phyloP scores from a whole-genome alignment of 495 filamentous ascomycete species.

The Penicillium arizonense region DNA sequence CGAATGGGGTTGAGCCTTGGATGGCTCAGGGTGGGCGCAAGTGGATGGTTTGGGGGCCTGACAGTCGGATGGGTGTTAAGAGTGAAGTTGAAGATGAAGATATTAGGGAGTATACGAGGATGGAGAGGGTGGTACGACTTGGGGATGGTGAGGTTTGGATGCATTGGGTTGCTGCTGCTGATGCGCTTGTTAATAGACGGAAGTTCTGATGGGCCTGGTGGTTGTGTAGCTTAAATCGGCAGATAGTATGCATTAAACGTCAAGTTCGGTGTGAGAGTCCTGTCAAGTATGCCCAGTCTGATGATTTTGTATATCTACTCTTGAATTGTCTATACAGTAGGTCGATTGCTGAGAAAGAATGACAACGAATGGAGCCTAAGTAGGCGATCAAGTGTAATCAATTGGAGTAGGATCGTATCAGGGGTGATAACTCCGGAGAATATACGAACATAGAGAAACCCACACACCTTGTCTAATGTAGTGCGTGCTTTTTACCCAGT shows the following conservation, averaged over 20 bases:
- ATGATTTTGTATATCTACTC: no score
- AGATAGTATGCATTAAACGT: no score
- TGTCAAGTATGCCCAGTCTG: no score
- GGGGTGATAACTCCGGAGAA: no score
- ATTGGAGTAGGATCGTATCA: no score
- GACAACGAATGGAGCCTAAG: no score
- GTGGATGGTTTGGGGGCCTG: constrained; percentile 31
- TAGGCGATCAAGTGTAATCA: no score
- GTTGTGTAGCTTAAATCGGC: no score
- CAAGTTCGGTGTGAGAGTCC: no score
- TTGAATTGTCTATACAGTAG: no score
- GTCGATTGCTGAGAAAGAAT: no score
- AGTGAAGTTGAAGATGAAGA: constrained; percentile 25
- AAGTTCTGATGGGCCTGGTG: not conserved
- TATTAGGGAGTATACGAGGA: constrained; percentile 18
- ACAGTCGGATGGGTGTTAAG: constrained; percentile 11
- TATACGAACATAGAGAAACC: not conserved
- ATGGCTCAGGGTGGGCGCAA: not conserved
- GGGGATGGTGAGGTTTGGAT: constrained; percentile 20
- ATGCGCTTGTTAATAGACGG: constrained; percentile 27
- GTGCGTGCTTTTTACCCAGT: constrained; percentile 2
- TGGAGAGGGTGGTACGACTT: constrained; percentile 21
- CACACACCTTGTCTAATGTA: constrained; percentile 9
- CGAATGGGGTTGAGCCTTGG: constrained; percentile 24
- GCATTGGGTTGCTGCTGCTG: constrained; percentile 22